Conservation (phyloP, 2,329 filamentous ascomycete species). For the Colletotrichum tofieldiae region DNA sequence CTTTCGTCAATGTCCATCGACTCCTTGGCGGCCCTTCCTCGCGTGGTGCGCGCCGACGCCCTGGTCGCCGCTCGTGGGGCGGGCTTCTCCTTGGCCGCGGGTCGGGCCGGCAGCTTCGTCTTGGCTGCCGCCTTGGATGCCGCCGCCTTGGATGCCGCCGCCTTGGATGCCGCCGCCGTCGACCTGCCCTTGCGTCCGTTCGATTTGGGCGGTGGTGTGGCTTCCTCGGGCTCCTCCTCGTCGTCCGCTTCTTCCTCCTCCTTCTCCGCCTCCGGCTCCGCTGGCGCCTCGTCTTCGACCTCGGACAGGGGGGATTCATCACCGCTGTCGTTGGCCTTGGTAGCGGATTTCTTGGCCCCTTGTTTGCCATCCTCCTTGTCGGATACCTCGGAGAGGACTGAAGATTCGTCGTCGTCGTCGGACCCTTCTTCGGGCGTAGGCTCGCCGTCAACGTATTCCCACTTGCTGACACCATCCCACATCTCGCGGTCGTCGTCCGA, state of each 20-base stretch:
- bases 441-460: constrained; percentile 65
- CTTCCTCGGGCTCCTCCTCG: constrained; percentile 38
- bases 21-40: constrained; percentile 48
- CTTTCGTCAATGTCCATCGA: constrained; percentile 55
- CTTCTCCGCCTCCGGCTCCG: constrained; percentile 42
- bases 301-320: constrained; percentile 39
- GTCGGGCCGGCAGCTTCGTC: constrained; percentile 41
- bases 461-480: constrained; percentile 72
- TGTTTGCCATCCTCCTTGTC: constrained; percentile 41
- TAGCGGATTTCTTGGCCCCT: constrained; percentile 39
- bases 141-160: constrained; percentile 30
- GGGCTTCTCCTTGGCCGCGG: constrained; percentile 42
- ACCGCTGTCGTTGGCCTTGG: constrained; percentile 40
- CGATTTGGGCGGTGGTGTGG: constrained; percentile 38
- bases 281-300: constrained; percentile 40
- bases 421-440: constrained; percentile 47
- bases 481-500: constrained; percentile 74
- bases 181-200: constrained; percentile 40
- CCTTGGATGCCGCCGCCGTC: constrained; percentile 31
- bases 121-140: constrained; percentile 33
- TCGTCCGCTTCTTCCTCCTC: constrained; percentile 44
- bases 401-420: constrained; percentile 34
- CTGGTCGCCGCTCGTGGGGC: constrained; percentile 32
- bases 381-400: constrained; percentile 32
- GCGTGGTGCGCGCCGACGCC: constrained; percentile 39